phyloP scores from a whole-genome alignment of 352 stramenopile species.

The Globisporangium ultimum region DNA sequence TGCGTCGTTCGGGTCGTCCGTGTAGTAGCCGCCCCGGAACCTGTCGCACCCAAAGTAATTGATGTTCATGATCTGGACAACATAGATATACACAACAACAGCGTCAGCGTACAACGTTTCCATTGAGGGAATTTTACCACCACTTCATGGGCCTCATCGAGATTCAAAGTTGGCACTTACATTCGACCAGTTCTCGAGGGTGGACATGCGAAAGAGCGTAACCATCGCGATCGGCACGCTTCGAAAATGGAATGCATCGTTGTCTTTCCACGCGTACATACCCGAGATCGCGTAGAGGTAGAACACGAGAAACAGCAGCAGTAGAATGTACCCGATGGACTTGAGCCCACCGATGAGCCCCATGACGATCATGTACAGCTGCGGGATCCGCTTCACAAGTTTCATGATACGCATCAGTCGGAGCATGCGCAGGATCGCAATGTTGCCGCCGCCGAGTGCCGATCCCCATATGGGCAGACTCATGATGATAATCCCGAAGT shows the following conservation, averaged over 20 bases:
- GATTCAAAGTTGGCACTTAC: slow-evolving; percentile 22
- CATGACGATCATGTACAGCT: slow-evolving; percentile 92
- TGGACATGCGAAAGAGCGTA: slow-evolving; percentile 83
- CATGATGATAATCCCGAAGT: slow-evolving; percentile 84
- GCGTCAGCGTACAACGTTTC: background rate
- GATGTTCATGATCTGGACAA: slow-evolving; percentile 66
- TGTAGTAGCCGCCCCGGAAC: slow-evolving; percentile 69
- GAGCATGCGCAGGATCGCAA: slow-evolving; percentile 83
- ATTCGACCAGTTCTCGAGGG: slow-evolving; percentile 77
- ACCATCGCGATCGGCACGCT: slow-evolving; percentile 76
- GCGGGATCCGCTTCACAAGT: slow-evolving; percentile 84
- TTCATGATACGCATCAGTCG: slow-evolving; percentile 89
- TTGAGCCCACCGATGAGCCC: slow-evolving; percentile 84
- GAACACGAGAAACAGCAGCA: slow-evolving; percentile 85
- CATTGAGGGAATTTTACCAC: too few species aligned
- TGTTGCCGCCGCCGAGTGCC: slow-evolving; percentile 59
- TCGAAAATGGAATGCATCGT: slow-evolving; percentile 85
- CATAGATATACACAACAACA: slow-evolving; percentile 8
- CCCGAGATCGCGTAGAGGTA: slow-evolving; percentile 90
- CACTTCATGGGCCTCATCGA: too few species aligned
- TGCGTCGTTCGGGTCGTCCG: slow-evolving; percentile 26
- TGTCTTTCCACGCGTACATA: slow-evolving; percentile 87
- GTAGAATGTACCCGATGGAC: slow-evolving; percentile 89
- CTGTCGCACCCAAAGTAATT: slow-evolving; percentile 78
- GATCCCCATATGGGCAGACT: slow-evolving; percentile 68